Percentiles rank a stretch among this genome's conserved stretches.
These are phyloP conservation scores for Davidsoniella neocaledoniae DNA, from an alignment of 2,329 filamentous ascomycete genomes.

Conservation along the genomic window DNA sequence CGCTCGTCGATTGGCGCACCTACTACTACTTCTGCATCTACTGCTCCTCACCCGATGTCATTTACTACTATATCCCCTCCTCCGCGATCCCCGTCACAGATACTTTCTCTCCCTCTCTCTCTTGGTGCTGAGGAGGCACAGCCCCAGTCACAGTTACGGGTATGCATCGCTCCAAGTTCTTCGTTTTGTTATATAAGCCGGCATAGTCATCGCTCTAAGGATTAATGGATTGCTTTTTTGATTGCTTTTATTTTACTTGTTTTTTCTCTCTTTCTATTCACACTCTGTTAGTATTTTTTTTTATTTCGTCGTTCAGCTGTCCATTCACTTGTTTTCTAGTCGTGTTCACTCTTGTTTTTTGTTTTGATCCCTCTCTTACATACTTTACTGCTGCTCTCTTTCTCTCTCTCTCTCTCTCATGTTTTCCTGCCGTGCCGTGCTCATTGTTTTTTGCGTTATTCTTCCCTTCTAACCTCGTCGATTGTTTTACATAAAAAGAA, in stretches of 20 bases:
- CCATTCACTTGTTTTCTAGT: slow-evolving; percentile 3
- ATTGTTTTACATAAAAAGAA: neutral
- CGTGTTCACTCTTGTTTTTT: neutral
- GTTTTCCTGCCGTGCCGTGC: neutral
- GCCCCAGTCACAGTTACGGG: neutral
- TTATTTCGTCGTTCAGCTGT: neutral
- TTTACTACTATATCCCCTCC: neutral
- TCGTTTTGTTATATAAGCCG: slow-evolving; percentile 11
- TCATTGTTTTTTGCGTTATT: slow-evolving; percentile 3
- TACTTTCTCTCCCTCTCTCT: neutral
- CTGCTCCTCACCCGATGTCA: too few species aligned
- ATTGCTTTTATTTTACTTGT: slow-evolving; percentile 5
- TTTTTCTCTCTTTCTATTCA: slow-evolving; percentile 2
- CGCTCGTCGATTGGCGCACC: too few species aligned
- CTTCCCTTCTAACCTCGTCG: slow-evolving; percentile 2
- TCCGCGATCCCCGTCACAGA: neutral
- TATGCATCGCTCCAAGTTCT: slow-evolving; percentile 6
- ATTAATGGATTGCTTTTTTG: too few species aligned
- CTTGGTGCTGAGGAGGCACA: too few species aligned
- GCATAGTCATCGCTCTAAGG: slow-evolving; percentile 6
- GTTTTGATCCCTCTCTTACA: neutral
- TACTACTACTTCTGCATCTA: too few species aligned
- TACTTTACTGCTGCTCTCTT: slow-evolving; percentile 2
- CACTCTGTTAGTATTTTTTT: slow-evolving; percentile 2
- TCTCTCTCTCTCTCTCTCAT: slow-evolving; percentile 4